Base-by-base conservation (phyloP, 495 filamentous ascomycete genomes). In the Barbatosphaeria neglecta region DNA sequence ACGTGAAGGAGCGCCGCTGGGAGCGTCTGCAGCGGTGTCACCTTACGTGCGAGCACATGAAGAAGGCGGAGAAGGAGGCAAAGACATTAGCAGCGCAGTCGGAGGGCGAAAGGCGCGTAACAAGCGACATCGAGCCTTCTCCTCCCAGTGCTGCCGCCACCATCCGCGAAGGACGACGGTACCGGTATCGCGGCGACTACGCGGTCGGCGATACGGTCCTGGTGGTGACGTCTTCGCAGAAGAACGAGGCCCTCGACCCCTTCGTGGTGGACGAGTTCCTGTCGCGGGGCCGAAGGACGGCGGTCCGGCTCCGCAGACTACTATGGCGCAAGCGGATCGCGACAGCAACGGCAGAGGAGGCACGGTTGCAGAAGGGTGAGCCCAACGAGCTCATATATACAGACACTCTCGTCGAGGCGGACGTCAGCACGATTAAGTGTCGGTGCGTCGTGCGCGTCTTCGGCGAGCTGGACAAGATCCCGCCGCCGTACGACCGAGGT, bases 361-460 rank as follows among this genome's bases (percentile, higher is more conserved):
- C 58, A 1, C 22, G 17, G 0, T 55, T 64, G 11, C 24, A 22
- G 1, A 43, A 59, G 5, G 66, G 73, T 0, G 57, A 58, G n/a
- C 64, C 74, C 2, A 89, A 89, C 46, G 83, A 89, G 56, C 63
- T 89, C 0, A 67, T 83, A 0, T 81, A 80, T 44, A 76, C 78
- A 0, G 56, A 78, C 6, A 39, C 68, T 11, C 44, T 71, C 1
- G 47, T 71, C 0, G 60, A 62, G 2, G 48, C 78, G 9, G 51
- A 57, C 4, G 31, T 62, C 4, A 46, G 57, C 0, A 57, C 57
- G 7, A 67, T 87, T 6, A 47, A 66, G 2, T 64, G 78, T 11
- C 67, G 59, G 38, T 89, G 83, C 46, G 52, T 76, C 35, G 61
- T 90, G 13, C 69, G 79, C 0, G 71, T 77, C 45, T 81, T 81